phyloP scores from a whole-genome alignment of 2,329 filamentous ascomycete genomes.

The Ophiosphaerella korrae region DNA sequence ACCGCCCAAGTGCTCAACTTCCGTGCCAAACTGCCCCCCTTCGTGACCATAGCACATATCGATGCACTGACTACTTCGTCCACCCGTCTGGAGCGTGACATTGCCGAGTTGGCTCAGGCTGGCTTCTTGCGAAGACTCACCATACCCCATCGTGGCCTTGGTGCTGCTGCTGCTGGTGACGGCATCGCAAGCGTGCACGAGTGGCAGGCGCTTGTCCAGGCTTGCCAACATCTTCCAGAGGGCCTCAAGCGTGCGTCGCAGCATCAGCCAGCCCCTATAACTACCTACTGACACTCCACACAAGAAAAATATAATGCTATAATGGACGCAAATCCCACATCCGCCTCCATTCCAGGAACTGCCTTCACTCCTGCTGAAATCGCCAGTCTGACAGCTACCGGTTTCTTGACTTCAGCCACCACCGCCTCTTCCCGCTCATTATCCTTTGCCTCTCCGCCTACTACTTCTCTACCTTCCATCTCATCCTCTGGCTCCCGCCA shows the following conservation, averaged over 20 bases:
- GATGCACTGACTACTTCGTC: slow-evolving; percentile 67
- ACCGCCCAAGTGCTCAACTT: slow-evolving; percentile 69
- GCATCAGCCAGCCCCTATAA: background rate
- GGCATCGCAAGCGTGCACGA: slow-evolving; percentile 61
- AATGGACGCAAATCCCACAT: slow-evolving; percentile 58
- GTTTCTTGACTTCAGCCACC: slow-evolving; percentile 64
- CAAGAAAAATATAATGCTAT: slow-evolving; percentile 57
- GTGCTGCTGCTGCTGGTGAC: slow-evolving; percentile 65
- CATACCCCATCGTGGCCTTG: slow-evolving; percentile 65
- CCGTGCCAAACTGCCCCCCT: slow-evolving; percentile 63
- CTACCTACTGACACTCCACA: slow-evolving; percentile 12
- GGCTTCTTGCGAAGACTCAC: slow-evolving; percentile 66
- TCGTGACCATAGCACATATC: slow-evolving; percentile 70
- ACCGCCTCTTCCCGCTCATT: slow-evolving; percentile 43
- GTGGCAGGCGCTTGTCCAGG: slow-evolving; percentile 52
- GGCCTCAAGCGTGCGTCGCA: slow-evolving; percentile 44
- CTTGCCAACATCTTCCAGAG: slow-evolving; percentile 26
- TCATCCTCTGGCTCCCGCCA: slow-evolving; percentile 65
- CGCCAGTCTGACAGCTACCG: slow-evolving; percentile 65
- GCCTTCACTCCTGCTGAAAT: slow-evolving; percentile 56
- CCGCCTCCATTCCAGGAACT: slow-evolving; percentile 48
- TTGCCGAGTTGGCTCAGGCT: slow-evolving; percentile 63
- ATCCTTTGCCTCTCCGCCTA: slow-evolving; percentile 50
- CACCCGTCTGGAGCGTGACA: slow-evolving; percentile 69
- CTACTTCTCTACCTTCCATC: slow-evolving; percentile 60